Evolutionary conservation across 352 stramenopile genomes (phyloP), one percentile per base, ranked within the genome.

Genomic region (Thalassiosira ordinaria): DNA sequence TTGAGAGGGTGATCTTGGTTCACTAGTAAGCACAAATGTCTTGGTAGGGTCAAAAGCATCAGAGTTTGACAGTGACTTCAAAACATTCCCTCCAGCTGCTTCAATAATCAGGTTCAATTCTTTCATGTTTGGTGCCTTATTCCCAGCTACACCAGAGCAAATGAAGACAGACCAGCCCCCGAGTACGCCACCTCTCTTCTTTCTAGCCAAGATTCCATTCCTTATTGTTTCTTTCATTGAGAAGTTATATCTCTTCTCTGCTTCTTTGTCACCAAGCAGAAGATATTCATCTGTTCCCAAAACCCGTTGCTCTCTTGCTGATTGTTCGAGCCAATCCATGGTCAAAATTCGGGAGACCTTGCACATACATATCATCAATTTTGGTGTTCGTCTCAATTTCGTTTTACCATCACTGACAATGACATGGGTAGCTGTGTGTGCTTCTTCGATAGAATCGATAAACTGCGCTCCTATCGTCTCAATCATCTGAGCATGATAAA

Each of bases 321-420:
- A 90, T 65, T 88, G 27, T 26, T 74, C 68, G 3, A 90, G 73
- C 84, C 84, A 90, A 53, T 88, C 74, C 1, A 79, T 49, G 16
- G 69, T 82, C 29, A 90, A 67, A 56, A 90, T 88, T 57, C 85
- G 82, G 16, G 62, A 39, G 14, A 72, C 80, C 26, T 57, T 68
- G 61, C 80, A 84, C 18, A 90, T 44, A 22, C 66, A 81, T 37
- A 88, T 80, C 84, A 90, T 88, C 2, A 90, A 66, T 37, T 90
- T 90, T 24, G 84, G 80, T 16, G 84, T 90, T 18, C 84, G 67
- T 56, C 78, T 71, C 35, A 90, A 47, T 26, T 63, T 62, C 7
- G 46, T 73, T 20, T 71, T 64, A 6, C 66, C 73, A 60, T 83
- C 75, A 5, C 39, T 80, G 37, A 72, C 84, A 62, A 90, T 88